Percentiles rank a stretch among this genome's conserved stretches.
Conservation (phyloP, 2,329 filamentous ascomycete species). For the Talaromyces verruculosus region DNA sequence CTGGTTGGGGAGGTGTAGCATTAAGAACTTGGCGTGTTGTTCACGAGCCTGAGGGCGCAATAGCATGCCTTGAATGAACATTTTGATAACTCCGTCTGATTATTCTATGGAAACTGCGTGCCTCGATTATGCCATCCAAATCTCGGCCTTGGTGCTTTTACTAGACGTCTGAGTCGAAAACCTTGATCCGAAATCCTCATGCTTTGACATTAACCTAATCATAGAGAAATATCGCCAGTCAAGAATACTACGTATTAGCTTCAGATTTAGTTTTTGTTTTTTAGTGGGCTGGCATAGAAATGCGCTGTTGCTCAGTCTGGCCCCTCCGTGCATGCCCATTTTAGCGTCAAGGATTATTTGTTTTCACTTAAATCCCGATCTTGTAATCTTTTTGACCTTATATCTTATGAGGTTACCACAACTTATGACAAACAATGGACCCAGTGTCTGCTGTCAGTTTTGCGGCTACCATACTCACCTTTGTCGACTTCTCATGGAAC, state of each 20-base stretch:
- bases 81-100: background rate
- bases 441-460: conserved; percentile 31
- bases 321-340: background rate
- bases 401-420: background rate
- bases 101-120: background rate
- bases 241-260: background rate
- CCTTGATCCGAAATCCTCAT: background rate
- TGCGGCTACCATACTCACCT: conserved; percentile 24
- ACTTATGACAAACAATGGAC: conserved; percentile 24
- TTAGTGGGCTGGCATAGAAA: background rate
- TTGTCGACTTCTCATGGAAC: conserved; percentile 29
- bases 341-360: background rate
- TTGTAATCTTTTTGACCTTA: background rate
- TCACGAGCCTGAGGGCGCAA: background rate
- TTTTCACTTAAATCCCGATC: background rate
- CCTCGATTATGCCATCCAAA: background rate
- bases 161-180: background rate
- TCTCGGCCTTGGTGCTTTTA: background rate
- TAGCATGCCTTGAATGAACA: background rate
- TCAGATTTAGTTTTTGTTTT: background rate
- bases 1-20: conserved; percentile 1
- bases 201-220: background rate
- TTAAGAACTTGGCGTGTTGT: background rate
- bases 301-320: background rate
- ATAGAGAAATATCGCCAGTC: background rate